These are phyloP conservation scores for Podospora anserina DNA, from an alignment of 495 filamentous ascomycete species.

Conservation along the genomic window DNA sequence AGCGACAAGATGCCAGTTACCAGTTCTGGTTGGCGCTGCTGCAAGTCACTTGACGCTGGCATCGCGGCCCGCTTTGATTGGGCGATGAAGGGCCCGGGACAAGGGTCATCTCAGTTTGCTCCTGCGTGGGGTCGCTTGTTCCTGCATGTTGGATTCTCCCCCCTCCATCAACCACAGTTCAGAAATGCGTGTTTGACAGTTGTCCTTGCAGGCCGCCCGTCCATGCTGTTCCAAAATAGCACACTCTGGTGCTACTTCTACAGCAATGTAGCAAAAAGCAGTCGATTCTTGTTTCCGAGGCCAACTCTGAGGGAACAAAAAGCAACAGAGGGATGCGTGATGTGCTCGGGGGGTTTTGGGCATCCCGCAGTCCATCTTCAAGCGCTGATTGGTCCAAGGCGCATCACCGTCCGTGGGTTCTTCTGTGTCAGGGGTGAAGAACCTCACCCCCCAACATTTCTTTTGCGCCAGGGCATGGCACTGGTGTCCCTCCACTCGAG, in stretches of 20 bases:
- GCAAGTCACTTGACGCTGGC: constrained; percentile 6
- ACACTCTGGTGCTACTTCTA: background rate
- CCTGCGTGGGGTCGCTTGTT: constrained; percentile 10
- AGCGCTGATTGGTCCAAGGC: background rate
- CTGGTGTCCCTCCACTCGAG: constrained; percentile 17
- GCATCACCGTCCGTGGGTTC: background rate
- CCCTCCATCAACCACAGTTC: background rate
- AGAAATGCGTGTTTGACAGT: background rate
- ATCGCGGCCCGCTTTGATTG: constrained; percentile 4
- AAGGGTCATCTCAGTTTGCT: constrained; percentile 4
- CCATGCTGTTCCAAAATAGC: constrained; percentile 1
- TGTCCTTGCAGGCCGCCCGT: background rate
- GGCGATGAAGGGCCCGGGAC: background rate
- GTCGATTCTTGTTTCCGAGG: background rate
- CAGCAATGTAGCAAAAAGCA: background rate
- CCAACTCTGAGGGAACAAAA: background rate
- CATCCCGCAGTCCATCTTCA: background rate
- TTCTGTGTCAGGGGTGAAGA: background rate
- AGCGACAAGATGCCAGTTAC: background rate
- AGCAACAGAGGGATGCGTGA: background rate
- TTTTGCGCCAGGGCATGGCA: constrained; percentile 5
- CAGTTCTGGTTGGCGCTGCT: constrained; percentile 2
- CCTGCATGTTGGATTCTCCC: constrained; percentile 4
- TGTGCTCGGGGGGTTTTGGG: background rate
- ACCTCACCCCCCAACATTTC: constrained; percentile 8